phyloP scores from a whole-genome alignment of 2,329 filamentous ascomycete species.

The Myriosclerotinia scirpicola region DNA sequence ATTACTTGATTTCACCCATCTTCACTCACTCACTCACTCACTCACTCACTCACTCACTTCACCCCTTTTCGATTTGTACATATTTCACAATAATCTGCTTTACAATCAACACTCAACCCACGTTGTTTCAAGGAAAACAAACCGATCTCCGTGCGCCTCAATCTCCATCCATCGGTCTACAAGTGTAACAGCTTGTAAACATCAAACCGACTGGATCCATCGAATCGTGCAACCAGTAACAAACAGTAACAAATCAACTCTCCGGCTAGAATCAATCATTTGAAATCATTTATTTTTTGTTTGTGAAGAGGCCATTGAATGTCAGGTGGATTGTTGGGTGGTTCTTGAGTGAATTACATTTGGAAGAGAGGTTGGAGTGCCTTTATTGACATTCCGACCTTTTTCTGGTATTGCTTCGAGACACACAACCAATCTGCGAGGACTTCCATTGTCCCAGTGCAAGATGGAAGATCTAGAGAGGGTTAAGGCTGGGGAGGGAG shows the following conservation, averaged over 20 bases:
- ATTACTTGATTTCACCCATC: background rate
- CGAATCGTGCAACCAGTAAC: slow-evolving; percentile 1
- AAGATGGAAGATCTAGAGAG: slow-evolving; percentile 3
- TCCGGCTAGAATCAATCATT: background rate
- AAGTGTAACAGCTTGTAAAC: slow-evolving; percentile 15
- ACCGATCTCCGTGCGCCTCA: slow-evolving; percentile 22
- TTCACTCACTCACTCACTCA: background rate
- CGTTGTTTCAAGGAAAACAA: slow-evolving; percentile 22
- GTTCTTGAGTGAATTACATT: slow-evolving; percentile 7
- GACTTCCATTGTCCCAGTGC: background rate
- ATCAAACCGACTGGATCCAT: slow-evolving; percentile 6
- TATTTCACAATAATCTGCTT: slow-evolving; percentile 7
- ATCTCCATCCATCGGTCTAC: no score
- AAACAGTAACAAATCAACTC: slow-evolving; percentile 4
- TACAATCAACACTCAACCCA: background rate
- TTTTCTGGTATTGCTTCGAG: no score
- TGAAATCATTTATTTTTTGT: background rate
- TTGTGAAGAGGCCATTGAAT: background rate
- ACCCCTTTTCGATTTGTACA: slow-evolving; percentile 4
- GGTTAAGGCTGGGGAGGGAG: background rate
- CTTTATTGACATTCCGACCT: slow-evolving; percentile 23
- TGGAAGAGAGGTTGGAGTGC: slow-evolving; percentile 21
- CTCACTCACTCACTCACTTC: background rate
- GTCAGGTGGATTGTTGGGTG: background rate
- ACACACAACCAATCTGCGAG: no score